Evolutionary conservation across 257 asterid species (phyloP).

Genomic region (Solanum tarapatanum): DNA sequence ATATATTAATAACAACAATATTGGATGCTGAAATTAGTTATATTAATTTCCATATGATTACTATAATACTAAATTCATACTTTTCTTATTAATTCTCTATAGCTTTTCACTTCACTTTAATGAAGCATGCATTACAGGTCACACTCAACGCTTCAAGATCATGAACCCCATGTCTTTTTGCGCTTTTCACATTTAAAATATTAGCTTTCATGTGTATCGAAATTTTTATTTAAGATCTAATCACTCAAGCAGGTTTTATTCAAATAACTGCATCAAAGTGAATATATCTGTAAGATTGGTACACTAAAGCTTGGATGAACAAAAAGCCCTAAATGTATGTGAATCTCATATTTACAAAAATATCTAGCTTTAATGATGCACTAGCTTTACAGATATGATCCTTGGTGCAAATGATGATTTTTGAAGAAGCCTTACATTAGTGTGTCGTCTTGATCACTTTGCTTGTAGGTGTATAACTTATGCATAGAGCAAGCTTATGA

Average conservation of each 20-base stretch:
- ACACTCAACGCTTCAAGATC: not conserved
- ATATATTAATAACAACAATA: not conserved
- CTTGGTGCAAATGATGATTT: not conserved
- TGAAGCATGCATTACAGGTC: not conserved
- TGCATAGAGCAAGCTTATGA: conserved; percentile 60
- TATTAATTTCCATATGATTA: not conserved
- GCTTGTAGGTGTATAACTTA: conserved; percentile 57
- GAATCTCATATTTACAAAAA: not conserved
- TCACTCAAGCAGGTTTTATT: not conserved
- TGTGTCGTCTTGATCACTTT: not conserved
- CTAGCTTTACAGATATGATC: not conserved
- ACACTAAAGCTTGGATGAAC: not conserved
- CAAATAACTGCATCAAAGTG: not conserved
- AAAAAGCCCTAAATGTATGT: not conserved
- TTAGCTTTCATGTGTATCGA: not conserved
- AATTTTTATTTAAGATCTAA: not conserved
- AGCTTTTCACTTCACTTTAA: not conserved
- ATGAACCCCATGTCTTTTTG: not conserved
- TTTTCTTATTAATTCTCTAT: not conserved
- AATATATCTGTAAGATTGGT: not conserved
- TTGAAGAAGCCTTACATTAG: not conserved
- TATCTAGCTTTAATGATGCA: not conserved
- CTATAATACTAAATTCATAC: not conserved
- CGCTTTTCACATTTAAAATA: not conserved
- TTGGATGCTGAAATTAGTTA: not conserved